Evolutionary conservation across 352 stramenopile species (phyloP), one percentile per base, ranked within the genome.

Genomic region (Phytopythium boreale): DNA sequence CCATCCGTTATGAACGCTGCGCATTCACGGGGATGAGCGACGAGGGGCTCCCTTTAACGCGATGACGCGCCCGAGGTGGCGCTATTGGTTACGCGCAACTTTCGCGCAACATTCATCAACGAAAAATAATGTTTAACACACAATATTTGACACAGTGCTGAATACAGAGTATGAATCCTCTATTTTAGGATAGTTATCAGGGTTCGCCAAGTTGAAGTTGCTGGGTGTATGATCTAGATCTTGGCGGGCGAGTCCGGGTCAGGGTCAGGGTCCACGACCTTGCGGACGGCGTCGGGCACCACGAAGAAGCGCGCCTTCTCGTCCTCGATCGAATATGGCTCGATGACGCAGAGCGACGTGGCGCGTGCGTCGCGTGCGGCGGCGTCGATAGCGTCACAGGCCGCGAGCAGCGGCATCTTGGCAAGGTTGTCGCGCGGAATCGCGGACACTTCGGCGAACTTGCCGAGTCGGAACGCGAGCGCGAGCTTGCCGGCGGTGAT

Each of bases 401-500:
- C 61, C 7, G 72, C 69, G 27, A 73, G 20, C n/a, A 67, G 61
- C 26, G 41, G 62, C 68, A 74, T 66, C 4, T 37, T 36, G 22
- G 68, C 43, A 3, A 74, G 43, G 11, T 66, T 24, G 1, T 62
- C 47, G 51, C 43, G 62, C 7, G 27, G 44, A 27, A 76, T 60
- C 39, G 77, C 75, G 11, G 76, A 78, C 27, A 72, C 71, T 57
- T 89, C 80, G 37, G 70, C 65, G 52, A 87, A 86, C 59, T 86
- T 85, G 26, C 79, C 67, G n/a, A 89, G 66, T 12, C 76, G 80
- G 57, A 79, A 89, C 56, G 66, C 56, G 20, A 67, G 76, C 20
- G 66, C 78, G 51, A 84, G 50, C 44, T 71, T 71, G 34, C 73
- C 69, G 36, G 86, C 78, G 15, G 66, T 75, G 47, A 87, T 77